Base-by-base conservation (phyloP, 2,329 filamentous ascomycete genomes). In the Bertia moriformis region DNA sequence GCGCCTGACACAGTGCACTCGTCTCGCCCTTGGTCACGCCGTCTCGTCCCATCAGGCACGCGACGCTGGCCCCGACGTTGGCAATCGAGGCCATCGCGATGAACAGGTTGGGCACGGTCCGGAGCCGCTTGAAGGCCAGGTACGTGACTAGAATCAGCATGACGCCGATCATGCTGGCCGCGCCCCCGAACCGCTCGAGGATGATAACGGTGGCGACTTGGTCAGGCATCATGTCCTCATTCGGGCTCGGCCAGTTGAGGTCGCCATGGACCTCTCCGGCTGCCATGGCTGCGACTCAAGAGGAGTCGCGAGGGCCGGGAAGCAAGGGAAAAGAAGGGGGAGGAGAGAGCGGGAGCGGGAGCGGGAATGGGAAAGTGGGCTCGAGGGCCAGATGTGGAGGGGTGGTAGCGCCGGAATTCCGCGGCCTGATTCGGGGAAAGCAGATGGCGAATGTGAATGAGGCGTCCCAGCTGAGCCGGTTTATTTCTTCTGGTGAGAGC, bases 11-110 rank as follows among this genome's bases (percentile, higher is more conserved):
- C 4, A 88, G 57, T 2, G 67, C 50, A 19, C 70, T 73, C 0
- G 59, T 54, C 15, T 62, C 57, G 1, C 75, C 75, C 24, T 59
- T 58, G 1, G 58, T 50, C 30, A 87, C 64, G 1, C 78, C 81
- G 14, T 74, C 70, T 40, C 74, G 71, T 4, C 78, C 80, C 37
- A 88, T 84, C 18, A 86, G 61, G 37, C 81, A 85, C 10, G 78
- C 83, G 33, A 68, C 58, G 46, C 71, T 72, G 12, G 72, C 71
- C 2, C 71, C 71, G 3, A 74, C 55, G 45, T 77, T 77, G 42
- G 71, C 67, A 18, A 75, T 60, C 15, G 71, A 75, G 4, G 72
- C 72, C 47, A 74, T 75, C 18, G 75, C 60, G 38, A 77, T 75
- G 44, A 77, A 77, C 1, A 69, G 72, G 48, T 75, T 76, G 14